Base-by-base conservation (phyloP, 1,284 basidiomycete genomes). In the Thecaphora frezii region DNA sequence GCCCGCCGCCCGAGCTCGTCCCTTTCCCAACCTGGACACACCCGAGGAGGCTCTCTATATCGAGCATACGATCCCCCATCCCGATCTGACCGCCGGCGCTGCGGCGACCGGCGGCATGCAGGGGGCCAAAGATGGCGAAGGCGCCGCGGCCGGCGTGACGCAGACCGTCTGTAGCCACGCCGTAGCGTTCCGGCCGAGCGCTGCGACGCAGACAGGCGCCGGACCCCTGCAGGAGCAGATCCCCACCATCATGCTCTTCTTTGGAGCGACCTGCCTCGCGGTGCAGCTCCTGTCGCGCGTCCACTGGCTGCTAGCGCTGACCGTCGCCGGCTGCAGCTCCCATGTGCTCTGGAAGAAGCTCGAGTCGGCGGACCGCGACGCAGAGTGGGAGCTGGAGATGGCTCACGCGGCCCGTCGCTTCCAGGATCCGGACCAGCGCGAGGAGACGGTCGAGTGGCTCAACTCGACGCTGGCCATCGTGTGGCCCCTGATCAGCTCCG, bases 391-490 rank as follows among this genome's bases (percentile, higher is more conserved):
- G 23, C 44, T 58, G 22, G 58, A 68, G 40, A 61, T 59, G 54
- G 51, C 56, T 26, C 54, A 52, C 5, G 62, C 38, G 30, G 58
- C 58, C 8, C 51, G 42, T 37, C 57, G 55, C 8, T 40, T 26
- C 13, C 46, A 48, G 14, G 5, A 55, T 22, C 54, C 49, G 1
- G 48, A 47, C 4, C 49, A 43, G 13, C 50, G 54, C 21, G 59
- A 62, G 22, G 72, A 76, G 44, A 73, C 69, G 14, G 74, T 67
- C 28, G 64, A 71, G 26, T 76, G 74, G 74, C 61, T 76, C 66
- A 76, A 76, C 55, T 51, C 55, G 51, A 54, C 70, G 5, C 60
- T 76, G 9, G 58, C 54, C 18, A 64, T 59, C 12, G 63, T 70
- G 3, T 74, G 72, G 74, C 74, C 74, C 3, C 60, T 74, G 23